Conservation (phyloP, 2,329 filamentous ascomycete genomes). For the Curvularia lunata region DNA sequence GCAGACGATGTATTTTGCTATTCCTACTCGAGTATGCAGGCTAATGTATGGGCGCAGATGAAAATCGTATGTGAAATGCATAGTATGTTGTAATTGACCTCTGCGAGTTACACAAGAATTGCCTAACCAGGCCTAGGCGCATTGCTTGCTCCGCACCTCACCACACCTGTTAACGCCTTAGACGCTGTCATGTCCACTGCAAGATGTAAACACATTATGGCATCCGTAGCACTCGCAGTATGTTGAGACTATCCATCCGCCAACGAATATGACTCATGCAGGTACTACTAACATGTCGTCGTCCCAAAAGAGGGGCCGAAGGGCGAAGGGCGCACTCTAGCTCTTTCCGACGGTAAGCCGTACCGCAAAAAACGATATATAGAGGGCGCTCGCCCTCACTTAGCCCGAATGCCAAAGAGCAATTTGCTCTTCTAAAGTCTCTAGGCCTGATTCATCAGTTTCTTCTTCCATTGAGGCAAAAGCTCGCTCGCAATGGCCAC, state of each 20-base stretch:
- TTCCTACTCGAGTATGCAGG: neutral
- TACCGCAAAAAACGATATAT: neutral
- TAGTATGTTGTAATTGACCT: no score
- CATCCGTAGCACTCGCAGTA: neutral
- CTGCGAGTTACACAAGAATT: neutral
- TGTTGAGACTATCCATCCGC: neutral
- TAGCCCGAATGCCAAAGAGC: neutral
- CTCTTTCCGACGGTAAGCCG: neutral
- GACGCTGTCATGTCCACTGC: neutral
- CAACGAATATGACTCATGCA: neutral
- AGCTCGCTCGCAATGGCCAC: neutral
- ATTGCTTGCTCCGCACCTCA: neutral
- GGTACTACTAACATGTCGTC: neutral
- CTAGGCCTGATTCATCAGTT: neutral
- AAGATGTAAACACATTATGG: neutral
- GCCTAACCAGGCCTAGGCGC: neutral
- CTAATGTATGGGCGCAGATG: neutral
- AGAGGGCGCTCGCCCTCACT: neutral
- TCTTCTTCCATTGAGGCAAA: neutral
- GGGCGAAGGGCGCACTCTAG: slow-evolving; percentile 5
- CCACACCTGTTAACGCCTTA: neutral
- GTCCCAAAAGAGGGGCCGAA: slow-evolving; percentile 1
- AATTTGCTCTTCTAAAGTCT: neutral
- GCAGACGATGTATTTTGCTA: neutral
- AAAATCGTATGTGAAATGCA: neutral